Percentiles rank a stretch among this genome's conserved stretches.
These are phyloP conservation scores for Chlorella sp. DNA, from an alignment of 139 green algal species.

Conservation along the genomic window DNA sequence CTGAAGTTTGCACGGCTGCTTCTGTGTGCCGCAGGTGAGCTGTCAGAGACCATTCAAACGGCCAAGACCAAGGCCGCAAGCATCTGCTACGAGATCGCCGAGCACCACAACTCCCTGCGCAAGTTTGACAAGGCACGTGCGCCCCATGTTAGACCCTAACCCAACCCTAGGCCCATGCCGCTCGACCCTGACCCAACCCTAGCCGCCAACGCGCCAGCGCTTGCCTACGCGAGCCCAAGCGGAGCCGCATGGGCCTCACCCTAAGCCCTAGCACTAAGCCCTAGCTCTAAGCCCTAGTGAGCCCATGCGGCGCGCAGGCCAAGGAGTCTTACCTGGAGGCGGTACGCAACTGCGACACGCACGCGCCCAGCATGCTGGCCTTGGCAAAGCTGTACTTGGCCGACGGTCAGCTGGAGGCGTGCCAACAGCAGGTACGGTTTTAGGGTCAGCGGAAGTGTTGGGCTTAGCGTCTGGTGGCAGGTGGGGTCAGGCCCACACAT, in stretches of 20 bases:
- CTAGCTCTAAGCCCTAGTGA: background rate
- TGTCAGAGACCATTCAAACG: constrained; percentile 25
- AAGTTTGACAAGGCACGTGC: constrained; percentile 37
- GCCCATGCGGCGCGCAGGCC: constrained; percentile 29
- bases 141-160: too few relatives aligned
- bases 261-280: too few relatives aligned
- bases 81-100: constrained; percentile 54
- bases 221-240: too few relatives aligned
- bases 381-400: constrained; percentile 53
- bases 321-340: constrained; percentile 46
- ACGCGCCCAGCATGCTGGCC: constrained; percentile 38
- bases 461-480: too few relatives aligned
- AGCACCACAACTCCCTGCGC: constrained; percentile 29
- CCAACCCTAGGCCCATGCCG: too few relatives aligned
- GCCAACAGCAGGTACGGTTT: constrained; percentile 15
- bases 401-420: constrained; percentile 44
- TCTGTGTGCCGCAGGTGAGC: constrained; percentile 17
- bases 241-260: too few relatives aligned
- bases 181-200: too few relatives aligned
- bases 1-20: background rate
- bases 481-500: too few relatives aligned
- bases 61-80: constrained; percentile 40
- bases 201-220: too few relatives aligned
- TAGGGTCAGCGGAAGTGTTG: too few relatives aligned
- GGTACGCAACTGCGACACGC: constrained; percentile 34